phyloP scores from a whole-genome alignment of 2,329 filamentous ascomycete genomes.

The Neurospora sp. region DNA sequence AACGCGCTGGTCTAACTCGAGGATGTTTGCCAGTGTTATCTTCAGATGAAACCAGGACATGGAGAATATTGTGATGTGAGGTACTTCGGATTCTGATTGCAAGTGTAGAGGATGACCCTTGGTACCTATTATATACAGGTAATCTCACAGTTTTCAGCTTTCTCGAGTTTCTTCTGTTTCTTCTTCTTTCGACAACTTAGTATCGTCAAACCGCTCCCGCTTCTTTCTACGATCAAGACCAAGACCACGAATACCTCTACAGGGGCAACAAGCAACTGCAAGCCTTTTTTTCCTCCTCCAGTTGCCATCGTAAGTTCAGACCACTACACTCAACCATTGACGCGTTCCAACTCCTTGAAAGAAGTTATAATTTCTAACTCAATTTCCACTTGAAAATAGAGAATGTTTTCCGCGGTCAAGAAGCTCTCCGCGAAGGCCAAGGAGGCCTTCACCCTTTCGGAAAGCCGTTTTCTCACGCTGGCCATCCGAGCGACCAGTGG shows the following conservation, averaged over 20 bases:
- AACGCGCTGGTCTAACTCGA: background rate
- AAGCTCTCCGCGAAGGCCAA: background rate
- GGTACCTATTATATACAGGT: background rate
- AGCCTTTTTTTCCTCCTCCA: background rate
- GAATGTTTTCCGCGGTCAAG: background rate
- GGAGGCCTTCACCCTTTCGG: background rate
- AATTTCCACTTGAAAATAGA: background rate
- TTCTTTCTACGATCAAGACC: too few relatives aligned
- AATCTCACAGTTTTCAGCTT: too few relatives aligned
- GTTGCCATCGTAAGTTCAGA: background rate
- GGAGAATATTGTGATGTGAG: background rate
- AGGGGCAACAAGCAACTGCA: background rate
- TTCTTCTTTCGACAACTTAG: background rate
- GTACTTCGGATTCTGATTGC: background rate
- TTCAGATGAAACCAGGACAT: background rate
- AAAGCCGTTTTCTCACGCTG: too few relatives aligned
- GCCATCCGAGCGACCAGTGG: too few relatives aligned
- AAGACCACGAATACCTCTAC: background rate
- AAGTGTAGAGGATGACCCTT: background rate
- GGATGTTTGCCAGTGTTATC: background rate
- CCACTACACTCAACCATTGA: background rate
- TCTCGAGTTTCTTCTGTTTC: background rate
- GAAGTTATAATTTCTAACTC: background rate
- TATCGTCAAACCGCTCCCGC: background rate
- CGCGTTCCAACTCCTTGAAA: background rate